phyloP scores from a whole-genome alignment of 306 rosid genomes.

The Sechiopsis laciniata region DNA sequence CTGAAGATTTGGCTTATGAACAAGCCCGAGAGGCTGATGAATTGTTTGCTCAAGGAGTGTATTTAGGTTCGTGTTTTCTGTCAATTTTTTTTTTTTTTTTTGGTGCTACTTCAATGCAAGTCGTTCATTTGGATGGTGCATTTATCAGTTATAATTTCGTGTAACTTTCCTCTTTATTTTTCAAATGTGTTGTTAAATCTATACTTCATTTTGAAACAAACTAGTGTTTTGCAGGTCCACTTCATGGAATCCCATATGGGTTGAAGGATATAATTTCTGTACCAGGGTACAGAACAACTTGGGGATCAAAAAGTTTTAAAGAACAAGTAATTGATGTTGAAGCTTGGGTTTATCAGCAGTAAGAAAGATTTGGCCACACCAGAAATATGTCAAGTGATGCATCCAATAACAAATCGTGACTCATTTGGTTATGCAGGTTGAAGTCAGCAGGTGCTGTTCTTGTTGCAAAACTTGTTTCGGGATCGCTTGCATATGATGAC shows the following conservation, averaged over 20 bases:
- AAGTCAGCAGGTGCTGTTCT: constrained; percentile 66
- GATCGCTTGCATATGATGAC: constrained; percentile 77
- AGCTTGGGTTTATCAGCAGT: constrained; percentile 79
- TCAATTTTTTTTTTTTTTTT: background rate
- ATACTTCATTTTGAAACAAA: background rate
- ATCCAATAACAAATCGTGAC: constrained; percentile 20
- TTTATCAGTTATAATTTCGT: background rate
- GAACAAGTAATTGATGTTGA: constrained; percentile 55
- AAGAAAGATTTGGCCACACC: constrained; percentile 1
- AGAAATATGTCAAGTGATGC: constrained; percentile 10
- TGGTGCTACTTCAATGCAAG: background rate
- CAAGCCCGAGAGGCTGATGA: constrained; percentile 67
- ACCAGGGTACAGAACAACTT: constrained; percentile 66
- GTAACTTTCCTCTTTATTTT: background rate
- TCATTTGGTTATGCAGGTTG: constrained; percentile 33
- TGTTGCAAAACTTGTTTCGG: constrained; percentile 73
- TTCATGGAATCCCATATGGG: constrained; percentile 83
- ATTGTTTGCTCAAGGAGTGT: constrained; percentile 52
- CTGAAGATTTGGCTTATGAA: constrained; percentile 57
- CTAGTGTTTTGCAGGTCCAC: constrained; percentile 44
- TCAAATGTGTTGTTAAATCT: background rate
- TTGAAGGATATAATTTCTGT: constrained; percentile 74
- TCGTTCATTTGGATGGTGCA: background rate
- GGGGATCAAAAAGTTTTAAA: constrained; percentile 66
- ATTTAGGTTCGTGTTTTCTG: constrained; percentile 42